Base-by-base conservation (phyloP, 2,329 filamentous ascomycete genomes). In the Fusarium duplospermum region DNA sequence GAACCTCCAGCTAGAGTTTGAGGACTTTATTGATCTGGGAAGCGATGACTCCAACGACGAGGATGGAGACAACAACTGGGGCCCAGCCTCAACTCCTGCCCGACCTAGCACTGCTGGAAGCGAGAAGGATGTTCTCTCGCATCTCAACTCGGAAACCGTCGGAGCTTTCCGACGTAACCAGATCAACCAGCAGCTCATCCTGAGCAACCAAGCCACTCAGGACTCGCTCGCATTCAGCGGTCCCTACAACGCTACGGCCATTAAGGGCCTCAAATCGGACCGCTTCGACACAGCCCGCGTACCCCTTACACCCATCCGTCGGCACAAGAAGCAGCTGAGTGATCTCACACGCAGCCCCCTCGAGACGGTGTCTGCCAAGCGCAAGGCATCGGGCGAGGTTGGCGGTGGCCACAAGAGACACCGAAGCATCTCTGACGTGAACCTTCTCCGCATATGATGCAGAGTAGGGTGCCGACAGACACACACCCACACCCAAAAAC, bases 111-210 rank as follows among this genome's bases (percentile, higher is more conserved):
- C 87, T 38, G 82, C 86, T 40, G 82, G 83, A 33, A 86, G 86
- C 77, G 86, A 90, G 72, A 81, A 81, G 20, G 83, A 86, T 40
- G 80, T 85, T 10, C 80, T 83, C 13, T 90, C 95, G 42, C 91
- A 93, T 77, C 89, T 90, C 74, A 89, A 90, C 67, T 83, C 87
- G 10, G 89, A 91, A 66, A 90, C 92, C 16, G 93, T 96, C 38
- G 93, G 93, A 40, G 93, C 93, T 1, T 97, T 96, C 86, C 93
- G 93, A 65, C 90, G 86, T 73, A 92, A 89, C 81, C 91, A 89
- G 80, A 90, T 86, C 85, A 89, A 90, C 79, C 87, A 89, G 79
- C 87, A 90, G 75, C 84, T 91, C 69, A 89, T 91, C 67, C 81
- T 88, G 72, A 90, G 88, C 82, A 89, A 88, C 78, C 88, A 90